Base-by-base conservation (phyloP, 768 basidiomycete species). In the Omphalotus guepiniiformis region DNA sequence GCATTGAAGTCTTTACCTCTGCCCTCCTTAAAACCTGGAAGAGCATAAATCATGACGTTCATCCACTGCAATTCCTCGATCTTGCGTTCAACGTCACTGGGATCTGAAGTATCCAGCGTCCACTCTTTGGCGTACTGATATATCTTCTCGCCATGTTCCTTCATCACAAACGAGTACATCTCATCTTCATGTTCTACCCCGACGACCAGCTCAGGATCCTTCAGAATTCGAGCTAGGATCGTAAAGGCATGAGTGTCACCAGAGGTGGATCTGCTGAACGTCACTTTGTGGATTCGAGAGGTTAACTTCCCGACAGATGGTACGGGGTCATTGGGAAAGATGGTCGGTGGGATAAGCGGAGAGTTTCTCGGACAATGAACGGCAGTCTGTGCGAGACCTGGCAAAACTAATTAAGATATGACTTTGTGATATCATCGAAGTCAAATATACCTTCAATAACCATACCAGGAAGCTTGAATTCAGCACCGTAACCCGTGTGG, bases 31-130 rank as follows among this genome's bases (percentile, higher is more conserved):
- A 72, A 79, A 3, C 79, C 83, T 5, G 72, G 75, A 16, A 80
- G 64, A 2, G 72, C 80, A 51, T 81, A 88, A 18, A 82, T 53
- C n/a, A 84, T 47, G 0, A 65, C 64, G 36, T 68, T 72, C 15
- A 74, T 62, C 79, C 83, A 88, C 4, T 66, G 56, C 3, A 89
- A 53, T 54, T 89, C 85, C 52, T 82, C 80, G 21, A 82, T 68
- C 60, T 84, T 87, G 15, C 66, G 60, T n/a, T 71, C 68, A 5
- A 80, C 53, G 52, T 72, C 67, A 26, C 64, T 54, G 30, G 69
- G 53, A 44, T 66, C 50, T 29, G 51, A 48, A 34, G 62, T 48
- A 47, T 76, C 63, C 18, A 73, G 36, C 3, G 60, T 68, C 80
- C 80, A 82, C 35, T 67, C 53, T 7, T 60, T 61, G 13, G 64